Evolutionary conservation across 2,329 filamentous ascomycete genomes (phyloP).

Genomic region (Podosphaera fusca): DNA sequence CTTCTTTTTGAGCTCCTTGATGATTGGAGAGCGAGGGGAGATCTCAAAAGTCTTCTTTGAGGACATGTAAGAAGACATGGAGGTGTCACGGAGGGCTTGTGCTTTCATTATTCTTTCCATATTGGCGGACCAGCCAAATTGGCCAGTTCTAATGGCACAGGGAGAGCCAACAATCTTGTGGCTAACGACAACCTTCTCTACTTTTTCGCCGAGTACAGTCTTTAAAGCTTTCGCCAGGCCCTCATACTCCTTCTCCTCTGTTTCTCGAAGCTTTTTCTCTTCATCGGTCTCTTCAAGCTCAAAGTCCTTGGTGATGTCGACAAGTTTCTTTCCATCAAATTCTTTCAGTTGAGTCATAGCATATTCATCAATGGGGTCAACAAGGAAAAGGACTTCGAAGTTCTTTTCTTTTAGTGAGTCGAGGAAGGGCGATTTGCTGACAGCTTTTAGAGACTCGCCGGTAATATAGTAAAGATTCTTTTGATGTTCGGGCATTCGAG

Average conservation of each 20-base stretch:
- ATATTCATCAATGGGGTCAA: constrained; percentile 58
- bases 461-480: constrained; percentile 99
- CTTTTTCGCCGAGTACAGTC: constrained; percentile 97
- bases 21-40: constrained; percentile 91
- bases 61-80: constrained; percentile 99
- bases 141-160: constrained; percentile 96
- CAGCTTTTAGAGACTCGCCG: constrained; percentile 96
- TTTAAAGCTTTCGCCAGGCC: constrained; percentile 86
- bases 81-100: constrained; percentile 97
- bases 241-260: constrained; percentile 97
- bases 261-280: constrained; percentile 90
- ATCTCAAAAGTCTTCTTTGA: constrained; percentile 99
- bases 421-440: constrained; percentile 94
- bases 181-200: constrained; percentile 98
- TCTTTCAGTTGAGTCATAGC: constrained; percentile 43
- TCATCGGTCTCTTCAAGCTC: constrained; percentile 99
- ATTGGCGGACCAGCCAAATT: constrained; percentile 99
- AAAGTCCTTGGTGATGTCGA: constrained; percentile 99
- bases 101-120: constrained; percentile 99
- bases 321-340: constrained; percentile 99
- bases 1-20: constrained; percentile 99
- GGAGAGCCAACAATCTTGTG: constrained; percentile 91
- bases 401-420: constrained; percentile 96
- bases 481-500: constrained; percentile 99
- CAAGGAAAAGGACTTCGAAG: constrained; percentile 94